phyloP scores from a whole-genome alignment of 2,329 filamentous ascomycete genomes.

The Paecilomyces fulvus region DNA sequence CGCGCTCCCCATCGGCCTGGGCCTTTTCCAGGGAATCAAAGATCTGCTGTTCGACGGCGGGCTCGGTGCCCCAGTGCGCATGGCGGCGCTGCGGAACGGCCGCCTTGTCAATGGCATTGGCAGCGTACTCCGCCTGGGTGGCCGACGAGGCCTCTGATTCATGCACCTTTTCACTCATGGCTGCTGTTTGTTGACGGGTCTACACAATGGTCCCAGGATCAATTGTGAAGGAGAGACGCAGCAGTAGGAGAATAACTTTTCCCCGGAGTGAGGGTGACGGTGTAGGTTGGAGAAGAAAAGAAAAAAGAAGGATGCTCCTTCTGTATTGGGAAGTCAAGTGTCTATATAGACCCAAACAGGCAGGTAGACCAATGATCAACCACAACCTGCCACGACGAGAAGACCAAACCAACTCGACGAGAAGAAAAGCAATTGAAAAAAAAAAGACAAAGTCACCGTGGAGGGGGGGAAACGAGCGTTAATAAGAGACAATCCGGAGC shows the following conservation, averaged over 20 bases:
- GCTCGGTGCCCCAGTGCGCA: conserved; percentile 7
- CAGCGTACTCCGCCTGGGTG: conserved; percentile 19
- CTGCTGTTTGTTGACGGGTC: not conserved
- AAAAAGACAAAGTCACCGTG: not conserved
- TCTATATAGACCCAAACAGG: not conserved
- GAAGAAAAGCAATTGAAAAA: not conserved
- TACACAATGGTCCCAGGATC: not conserved
- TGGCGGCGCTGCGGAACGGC: conserved; percentile 7
- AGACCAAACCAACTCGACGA: not conserved
- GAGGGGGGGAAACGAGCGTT: not conserved
- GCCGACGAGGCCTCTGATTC: conserved; percentile 26
- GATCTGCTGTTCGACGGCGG: not conserved
- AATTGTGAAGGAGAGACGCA: not conserved
- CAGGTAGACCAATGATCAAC: not conserved
- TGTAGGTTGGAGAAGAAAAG: too few relatives aligned
- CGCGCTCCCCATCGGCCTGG: conserved; percentile 10
- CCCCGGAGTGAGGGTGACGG: too few relatives aligned
- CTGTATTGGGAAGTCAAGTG: not conserved
- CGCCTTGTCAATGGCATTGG: conserved; percentile 12
- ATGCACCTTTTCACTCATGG: conserved; percentile 16
- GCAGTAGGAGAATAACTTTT: not conserved
- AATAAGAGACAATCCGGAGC: not conserved
- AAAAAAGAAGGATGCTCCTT: not conserved
- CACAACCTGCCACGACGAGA: not conserved
- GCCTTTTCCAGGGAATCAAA: conserved; percentile 4